Base-by-base conservation (phyloP, 148 eudicot genomes). In the Selenicereus undatus region DNA sequence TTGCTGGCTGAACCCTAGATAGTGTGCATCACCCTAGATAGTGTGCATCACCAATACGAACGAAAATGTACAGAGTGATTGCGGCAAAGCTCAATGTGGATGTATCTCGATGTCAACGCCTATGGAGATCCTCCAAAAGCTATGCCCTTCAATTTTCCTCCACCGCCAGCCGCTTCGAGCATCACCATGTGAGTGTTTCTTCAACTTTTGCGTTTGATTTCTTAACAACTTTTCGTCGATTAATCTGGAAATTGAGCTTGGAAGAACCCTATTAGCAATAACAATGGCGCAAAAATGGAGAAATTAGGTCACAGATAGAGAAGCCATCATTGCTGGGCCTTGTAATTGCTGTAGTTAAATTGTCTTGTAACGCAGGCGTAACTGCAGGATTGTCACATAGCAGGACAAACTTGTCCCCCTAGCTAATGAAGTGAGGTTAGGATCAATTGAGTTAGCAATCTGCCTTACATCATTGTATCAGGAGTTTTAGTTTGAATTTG, bases 131-230 rank as follows among this genome's bases (percentile, higher is more conserved):
- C 60, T 81, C 81, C 81, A 73, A 43, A 52, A 50, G 21, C 11
- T 36, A 62, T 11, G 32, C 6, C 65, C 62, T 80, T 3, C 78
- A 74, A 27, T 54, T 29, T 66, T 62, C 75, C 56, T 30, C 30
- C 13, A 64, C 64, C 43, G n/a, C 83, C 11, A 65, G 30, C 76
- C 48, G n/a, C 27, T 13, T 64, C 39, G 58, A 64, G 2, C 26
- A 29, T n/a, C 58, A 32, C 73, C 24, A 78, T 65, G 86, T 84
- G 84, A 84, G 86, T 84, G 83, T 84, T 6, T 18, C 4, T 29
- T 52, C 21, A 16, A 75, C 20, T 56, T 58, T 22, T 76, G n/a
- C 17, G 6, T 22, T 11, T 58, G 3, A 35, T 54, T 21, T 16
- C 0, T 30, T 14, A 2, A 3, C 0, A 3, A 7, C 7, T 27